Conservation (phyloP, 768 basidiomycete species). For the Boletus sp. region DNA sequence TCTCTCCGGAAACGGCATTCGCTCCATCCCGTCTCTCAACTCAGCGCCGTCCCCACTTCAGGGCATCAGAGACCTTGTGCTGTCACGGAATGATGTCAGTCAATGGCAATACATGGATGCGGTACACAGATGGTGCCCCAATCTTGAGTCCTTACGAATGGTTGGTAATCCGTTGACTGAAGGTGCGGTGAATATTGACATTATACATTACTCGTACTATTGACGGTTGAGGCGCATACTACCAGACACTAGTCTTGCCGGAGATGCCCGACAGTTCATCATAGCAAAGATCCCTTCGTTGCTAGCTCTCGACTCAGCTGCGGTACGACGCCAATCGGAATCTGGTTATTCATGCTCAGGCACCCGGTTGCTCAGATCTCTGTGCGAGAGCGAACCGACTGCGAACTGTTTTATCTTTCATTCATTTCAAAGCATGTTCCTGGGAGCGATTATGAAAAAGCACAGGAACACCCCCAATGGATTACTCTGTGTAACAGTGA, state of each 20-base stretch:
- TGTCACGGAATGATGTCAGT: constrained; percentile 58
- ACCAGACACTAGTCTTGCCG: constrained; percentile 36
- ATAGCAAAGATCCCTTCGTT: constrained; percentile 71
- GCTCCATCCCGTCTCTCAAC: constrained; percentile 39
- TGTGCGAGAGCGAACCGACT: constrained; percentile 67
- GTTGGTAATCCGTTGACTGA: constrained; percentile 62
- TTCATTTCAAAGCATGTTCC: constrained; percentile 49
- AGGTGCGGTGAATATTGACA: constrained; percentile 35
- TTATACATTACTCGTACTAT: background rate
- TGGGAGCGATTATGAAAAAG: constrained; percentile 39
- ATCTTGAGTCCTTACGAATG: constrained; percentile 57
- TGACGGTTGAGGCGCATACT: background rate
- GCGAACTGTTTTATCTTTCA: constrained; percentile 81
- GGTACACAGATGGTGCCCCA: constrained; percentile 65
- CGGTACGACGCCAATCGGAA: constrained; percentile 39
- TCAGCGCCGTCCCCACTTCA: constrained; percentile 25
- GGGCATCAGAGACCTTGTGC: constrained; percentile 53
- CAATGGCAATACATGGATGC: constrained; percentile 65
- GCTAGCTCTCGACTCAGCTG: constrained; percentile 56
- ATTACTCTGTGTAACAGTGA: constrained; percentile 57
- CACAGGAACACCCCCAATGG: constrained; percentile 63
- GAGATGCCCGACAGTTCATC: constrained; percentile 53
- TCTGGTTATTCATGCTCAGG: constrained; percentile 10
- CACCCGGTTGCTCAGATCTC: constrained; percentile 49
- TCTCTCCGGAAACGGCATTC: constrained; percentile 60